Conservation (phyloP, 164 flowering plant species). For the Dillenia suffruticosa region DNA sequence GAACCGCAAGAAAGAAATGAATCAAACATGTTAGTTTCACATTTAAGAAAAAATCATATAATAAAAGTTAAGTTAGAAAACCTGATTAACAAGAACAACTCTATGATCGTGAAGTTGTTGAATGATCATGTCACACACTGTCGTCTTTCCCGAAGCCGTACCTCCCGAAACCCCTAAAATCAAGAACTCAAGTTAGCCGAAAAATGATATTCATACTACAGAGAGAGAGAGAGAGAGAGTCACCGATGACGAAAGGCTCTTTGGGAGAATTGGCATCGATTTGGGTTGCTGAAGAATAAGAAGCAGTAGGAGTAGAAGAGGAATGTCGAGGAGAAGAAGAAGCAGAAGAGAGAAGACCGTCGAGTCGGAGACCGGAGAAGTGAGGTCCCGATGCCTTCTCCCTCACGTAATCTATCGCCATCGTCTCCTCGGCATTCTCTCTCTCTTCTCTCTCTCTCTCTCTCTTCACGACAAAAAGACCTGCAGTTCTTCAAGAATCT, state of each 20-base stretch:
- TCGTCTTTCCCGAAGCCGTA: slow-evolving; percentile 97
- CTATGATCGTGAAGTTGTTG: slow-evolving; percentile 99
- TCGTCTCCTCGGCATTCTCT: slow-evolving; percentile 41
- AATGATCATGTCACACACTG: slow-evolving; percentile 97
- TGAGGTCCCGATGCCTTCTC: slow-evolving; percentile 86
- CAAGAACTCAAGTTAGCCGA: too few relatives aligned
- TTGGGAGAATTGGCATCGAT: slow-evolving; percentile 28
- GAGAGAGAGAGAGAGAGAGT: neutral
- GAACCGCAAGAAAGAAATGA: too few relatives aligned
- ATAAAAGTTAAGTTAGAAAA: neutral
- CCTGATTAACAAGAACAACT: slow-evolving; percentile 94
- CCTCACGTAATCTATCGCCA: slow-evolving; percentile 68
- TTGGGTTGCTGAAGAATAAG: slow-evolving; percentile 15
- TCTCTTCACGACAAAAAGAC: too few relatives aligned
- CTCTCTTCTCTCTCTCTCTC: neutral
- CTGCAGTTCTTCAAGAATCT: neutral
- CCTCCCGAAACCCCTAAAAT: slow-evolving; percentile 90
- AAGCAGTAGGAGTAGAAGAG: slow-evolving; percentile 16
- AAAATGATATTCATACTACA: too few relatives aligned
- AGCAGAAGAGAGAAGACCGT: slow-evolving; percentile 40
- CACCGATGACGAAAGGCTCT: slow-evolving; percentile 93
- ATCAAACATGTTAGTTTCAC: too few relatives aligned
- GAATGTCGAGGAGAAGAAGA: slow-evolving; percentile 22
- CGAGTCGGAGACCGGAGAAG: slow-evolving; percentile 90
- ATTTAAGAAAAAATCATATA: neutral